A percentile compares a stretch with the other conserved stretches of the same genome.
phyloP scores from a whole-genome alignment of 768 basidiomycete species.

The Paxillus involutus region DNA sequence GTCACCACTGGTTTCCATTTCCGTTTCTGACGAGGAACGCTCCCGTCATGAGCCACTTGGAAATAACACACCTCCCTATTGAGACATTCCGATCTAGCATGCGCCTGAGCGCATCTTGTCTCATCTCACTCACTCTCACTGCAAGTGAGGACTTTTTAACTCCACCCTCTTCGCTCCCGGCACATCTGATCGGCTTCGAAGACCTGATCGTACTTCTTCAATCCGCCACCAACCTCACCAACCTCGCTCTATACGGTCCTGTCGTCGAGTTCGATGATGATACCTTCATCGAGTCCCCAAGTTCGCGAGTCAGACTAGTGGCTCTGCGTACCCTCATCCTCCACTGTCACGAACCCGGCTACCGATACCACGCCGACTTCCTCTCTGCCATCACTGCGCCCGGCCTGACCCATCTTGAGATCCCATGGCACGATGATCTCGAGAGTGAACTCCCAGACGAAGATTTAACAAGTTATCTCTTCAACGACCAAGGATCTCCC shows the following conservation, averaged over 20 bases:
- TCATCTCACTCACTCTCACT: slow-evolving; percentile 13
- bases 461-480: slow-evolving; percentile 12
- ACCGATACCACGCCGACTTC: slow-evolving; percentile 15
- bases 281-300: not conserved
- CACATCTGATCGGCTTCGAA: slow-evolving; percentile 16
- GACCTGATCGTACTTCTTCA: slow-evolving; percentile 11
- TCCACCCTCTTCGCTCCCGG: slow-evolving; percentile 4
- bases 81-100: slow-evolving; percentile 1
- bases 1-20: not conserved
- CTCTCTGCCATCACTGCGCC: slow-evolving; percentile 11
- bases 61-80: slow-evolving; percentile 16
- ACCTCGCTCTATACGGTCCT: slow-evolving; percentile 13
- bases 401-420: slow-evolving; percentile 10
- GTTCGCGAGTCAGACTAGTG: slow-evolving; percentile 4
- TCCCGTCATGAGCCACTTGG: slow-evolving; percentile 11
- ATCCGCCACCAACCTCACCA: slow-evolving; percentile 6
- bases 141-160: slow-evolving; percentile 11
- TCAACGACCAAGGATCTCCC: slow-evolving; percentile 7
- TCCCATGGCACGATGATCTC: slow-evolving; percentile 19
- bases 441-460: not conserved
- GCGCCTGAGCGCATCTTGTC: not conserved
- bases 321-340: slow-evolving; percentile 13
- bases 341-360: slow-evolving; percentile 7
- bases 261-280: slow-evolving; percentile 14
- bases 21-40: slow-evolving; percentile 13